Conservation (phyloP, 1,284 basidiomycete genomes). For the Cryptococcus deneoformans region DNA sequence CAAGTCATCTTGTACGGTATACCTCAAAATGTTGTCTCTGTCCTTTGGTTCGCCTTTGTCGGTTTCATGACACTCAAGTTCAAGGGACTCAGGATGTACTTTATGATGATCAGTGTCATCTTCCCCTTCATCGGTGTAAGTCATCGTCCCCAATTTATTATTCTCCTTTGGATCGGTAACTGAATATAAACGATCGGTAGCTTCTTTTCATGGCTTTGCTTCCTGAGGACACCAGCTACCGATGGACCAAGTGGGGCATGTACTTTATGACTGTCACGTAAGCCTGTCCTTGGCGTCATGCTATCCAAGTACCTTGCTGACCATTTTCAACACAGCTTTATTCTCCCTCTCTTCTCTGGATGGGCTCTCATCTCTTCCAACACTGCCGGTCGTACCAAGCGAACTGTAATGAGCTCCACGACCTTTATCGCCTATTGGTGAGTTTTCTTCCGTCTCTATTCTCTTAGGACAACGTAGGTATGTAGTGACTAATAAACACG, state of each 20-base stretch:
- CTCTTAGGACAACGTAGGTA: not conserved
- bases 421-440: conserved; percentile 38
- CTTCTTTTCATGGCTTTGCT: conserved; percentile 21
- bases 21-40: conserved; percentile 30
- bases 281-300: not conserved
- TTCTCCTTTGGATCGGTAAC: too few relatives aligned
- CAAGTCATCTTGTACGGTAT: conserved; percentile 38
- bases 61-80: conserved; percentile 28
- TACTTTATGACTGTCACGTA: conserved; percentile 32
- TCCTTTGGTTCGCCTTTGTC: conserved; percentile 39
- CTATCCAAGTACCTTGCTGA: too few relatives aligned
- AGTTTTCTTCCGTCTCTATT: not conserved
- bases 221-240: conserved; percentile 17
- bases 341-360: conserved; percentile 30
- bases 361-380: conserved; percentile 38
- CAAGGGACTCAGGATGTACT: conserved; percentile 31
- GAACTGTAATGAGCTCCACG: conserved; percentile 25
- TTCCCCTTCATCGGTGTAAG: conserved; percentile 21
- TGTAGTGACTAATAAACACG: not conserved
- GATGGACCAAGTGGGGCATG: conserved; percentile 31
- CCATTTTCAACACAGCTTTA: conserved; percentile 13
- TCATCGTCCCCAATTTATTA: not conserved
- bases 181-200: not conserved
- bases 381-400: conserved; percentile 41
- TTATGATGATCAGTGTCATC: conserved; percentile 29